phyloP scores from a whole-genome alignment of 2,329 filamentous ascomycete species.

The Sclerotinia minor region DNA sequence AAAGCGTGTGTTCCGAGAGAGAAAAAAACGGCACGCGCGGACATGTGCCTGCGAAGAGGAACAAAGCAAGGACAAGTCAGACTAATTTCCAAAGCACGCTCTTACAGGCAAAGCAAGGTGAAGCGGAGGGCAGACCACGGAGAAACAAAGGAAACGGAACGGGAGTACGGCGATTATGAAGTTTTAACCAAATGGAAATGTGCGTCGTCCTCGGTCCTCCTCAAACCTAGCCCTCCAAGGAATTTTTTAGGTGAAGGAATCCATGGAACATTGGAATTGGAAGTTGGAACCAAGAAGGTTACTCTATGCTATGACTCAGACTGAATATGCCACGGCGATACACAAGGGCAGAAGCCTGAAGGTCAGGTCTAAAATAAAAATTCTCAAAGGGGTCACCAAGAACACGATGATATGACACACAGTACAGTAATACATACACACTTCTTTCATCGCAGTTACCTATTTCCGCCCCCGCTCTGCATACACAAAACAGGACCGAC shows the following conservation, averaged over 20 bases:
- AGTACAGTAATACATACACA: no score
- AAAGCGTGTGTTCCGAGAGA: slow-evolving; percentile 25
- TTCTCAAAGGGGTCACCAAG: slow-evolving; percentile 5
- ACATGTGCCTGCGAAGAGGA: slow-evolving; percentile 25
- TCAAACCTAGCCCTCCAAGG: slow-evolving; percentile 11
- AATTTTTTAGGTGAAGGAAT: slow-evolving; percentile 5
- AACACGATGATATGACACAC: slow-evolving; percentile 21
- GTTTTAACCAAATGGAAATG: slow-evolving; percentile 18
- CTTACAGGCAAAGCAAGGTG: slow-evolving; percentile 20
- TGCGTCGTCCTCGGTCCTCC: slow-evolving; percentile 22
- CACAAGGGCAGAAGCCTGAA: background rate
- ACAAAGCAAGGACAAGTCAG: slow-evolving; percentile 14
- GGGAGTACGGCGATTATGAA: slow-evolving; percentile 4
- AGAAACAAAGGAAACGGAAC: slow-evolving; percentile 13
- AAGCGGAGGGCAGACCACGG: slow-evolving; percentile 13
- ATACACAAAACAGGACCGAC: slow-evolving; percentile 30
- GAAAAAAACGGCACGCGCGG: slow-evolving; percentile 26
- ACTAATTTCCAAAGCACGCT: slow-evolving; percentile 23
- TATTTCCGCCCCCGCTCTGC: slow-evolving; percentile 27
- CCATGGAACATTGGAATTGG: slow-evolving; percentile 15
- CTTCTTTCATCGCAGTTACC: slow-evolving; percentile 22
- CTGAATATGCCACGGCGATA: background rate
- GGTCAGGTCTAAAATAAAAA: background rate
- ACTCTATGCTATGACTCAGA: slow-evolving; percentile 23
- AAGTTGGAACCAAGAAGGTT: background rate